Conservation (phyloP, 169 alveolate species). For the Plasmodium berghei region DNA sequence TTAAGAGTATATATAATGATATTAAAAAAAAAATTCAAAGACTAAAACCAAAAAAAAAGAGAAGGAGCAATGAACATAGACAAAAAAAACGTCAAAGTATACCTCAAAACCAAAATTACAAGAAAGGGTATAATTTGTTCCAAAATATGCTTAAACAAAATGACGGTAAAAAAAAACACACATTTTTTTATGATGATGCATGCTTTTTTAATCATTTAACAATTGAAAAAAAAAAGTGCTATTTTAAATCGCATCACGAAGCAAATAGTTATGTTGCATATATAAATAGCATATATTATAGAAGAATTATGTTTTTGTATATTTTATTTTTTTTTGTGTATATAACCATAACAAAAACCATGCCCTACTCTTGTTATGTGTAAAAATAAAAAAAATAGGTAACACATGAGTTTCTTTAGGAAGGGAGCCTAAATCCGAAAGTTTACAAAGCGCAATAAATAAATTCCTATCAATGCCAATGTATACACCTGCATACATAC, state of each 20-base stretch:
- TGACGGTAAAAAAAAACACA: neutral
- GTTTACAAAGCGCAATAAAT: too few relatives aligned
- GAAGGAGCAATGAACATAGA: neutral
- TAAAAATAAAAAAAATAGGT: too few relatives aligned
- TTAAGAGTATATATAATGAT: slow-evolving; percentile 30
- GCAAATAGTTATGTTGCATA: slow-evolving; percentile 42
- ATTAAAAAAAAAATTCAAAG: slow-evolving; percentile 7
- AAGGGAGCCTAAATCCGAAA: too few relatives aligned
- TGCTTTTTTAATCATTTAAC: neutral
- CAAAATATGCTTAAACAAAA: slow-evolving; percentile 8
- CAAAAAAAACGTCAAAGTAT: neutral
- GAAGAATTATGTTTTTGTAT: slow-evolving; percentile 41
- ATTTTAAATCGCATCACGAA: slow-evolving; percentile 27
- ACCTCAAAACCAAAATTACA: neutral
- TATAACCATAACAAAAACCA: neutral
- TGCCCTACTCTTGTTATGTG: neutral
- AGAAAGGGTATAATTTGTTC: neutral
- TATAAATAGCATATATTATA: slow-evolving; percentile 42
- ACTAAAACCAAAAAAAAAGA: slow-evolving; percentile 8
- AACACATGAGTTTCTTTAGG: too few relatives aligned
- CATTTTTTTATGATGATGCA: slow-evolving; percentile 3
- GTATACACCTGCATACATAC: too few relatives aligned
- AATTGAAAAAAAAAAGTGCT: slow-evolving; percentile 22
- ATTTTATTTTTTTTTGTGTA: slow-evolving; percentile 27
- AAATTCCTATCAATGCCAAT: too few relatives aligned